Base-by-base conservation (phyloP, 2,329 filamentous ascomycete genomes). In the Aspergillaceae sp. region DNA sequence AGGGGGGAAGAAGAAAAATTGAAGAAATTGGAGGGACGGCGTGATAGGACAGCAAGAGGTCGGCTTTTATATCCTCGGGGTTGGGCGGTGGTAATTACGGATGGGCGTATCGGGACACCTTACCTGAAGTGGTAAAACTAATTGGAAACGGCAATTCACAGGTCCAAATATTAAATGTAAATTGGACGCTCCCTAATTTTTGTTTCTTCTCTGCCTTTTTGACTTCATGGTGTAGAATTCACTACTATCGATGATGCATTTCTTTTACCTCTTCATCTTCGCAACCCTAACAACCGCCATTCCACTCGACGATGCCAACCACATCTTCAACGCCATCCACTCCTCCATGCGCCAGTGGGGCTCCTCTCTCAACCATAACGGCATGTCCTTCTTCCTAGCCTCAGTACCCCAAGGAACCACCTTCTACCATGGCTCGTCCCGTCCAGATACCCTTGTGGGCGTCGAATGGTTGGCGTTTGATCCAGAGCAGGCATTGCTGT, bases 391-490 rank as follows among this genome's bases (percentile, higher is more conserved):
- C 51, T 83, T 86, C 53, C 70, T 81, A 0, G 82, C 75, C 2
- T 75, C 73, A 0, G 72, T 87, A 1, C 82, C 83, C 0, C 66
- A 69, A 26, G 81, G 78, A 3, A 81, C 78, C 0, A 63, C 79
- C 29, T 62, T 87, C 8, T 84, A 86, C 54, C 84, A 87, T 59
- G 84, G 84, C 26, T 73, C 72, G 0, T 52, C 51, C 6, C 60
- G 56, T 0, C 51, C 66, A 2, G 60, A 74, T 2, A 66, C 70
- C 1, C 73, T 83, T 0, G 57, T 62, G 2, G 73, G 69, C 0
- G 73, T 71, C 7, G 79, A 86, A 54, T 86, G 83, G 82, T 68
- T 87, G 2, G 83, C 84, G 0, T 87, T 86, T 56, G 83, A 87
- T 60, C 74, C 82, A 6, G 83, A 87, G 55, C 84, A 87, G 59